These are phyloP conservation scores for Aspergillus amoenus DNA, from an alignment of 2,329 filamentous ascomycete species.

Conservation along the genomic window DNA sequence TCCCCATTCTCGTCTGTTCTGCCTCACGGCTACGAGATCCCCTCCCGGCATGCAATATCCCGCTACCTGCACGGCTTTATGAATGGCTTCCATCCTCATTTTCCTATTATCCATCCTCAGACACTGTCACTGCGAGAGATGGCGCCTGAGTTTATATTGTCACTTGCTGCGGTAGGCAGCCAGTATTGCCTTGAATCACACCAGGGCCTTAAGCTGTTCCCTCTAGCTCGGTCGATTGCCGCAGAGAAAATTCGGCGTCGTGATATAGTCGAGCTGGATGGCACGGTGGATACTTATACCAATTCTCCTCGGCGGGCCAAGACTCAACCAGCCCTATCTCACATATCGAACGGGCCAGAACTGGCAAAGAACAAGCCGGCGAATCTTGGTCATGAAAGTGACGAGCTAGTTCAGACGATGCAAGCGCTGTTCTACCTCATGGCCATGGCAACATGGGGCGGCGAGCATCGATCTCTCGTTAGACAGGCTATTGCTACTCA, in stretches of 20 bases:
- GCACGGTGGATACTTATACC: not conserved
- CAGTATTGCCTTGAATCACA: constrained; percentile 10
- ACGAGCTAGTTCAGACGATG: too few species aligned
- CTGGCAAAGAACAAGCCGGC: too few species aligned
- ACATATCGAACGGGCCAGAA: not conserved
- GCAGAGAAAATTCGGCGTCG: not conserved
- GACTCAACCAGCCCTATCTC: too few species aligned
- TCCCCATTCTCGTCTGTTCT: not conserved
- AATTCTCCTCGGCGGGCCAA: not conserved
- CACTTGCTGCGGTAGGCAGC: constrained; percentile 1
- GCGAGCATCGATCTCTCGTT: not conserved
- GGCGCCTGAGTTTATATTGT: constrained; percentile 3
- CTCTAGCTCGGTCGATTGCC: not conserved
- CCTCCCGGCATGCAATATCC: constrained; percentile 5
- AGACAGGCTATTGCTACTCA: not conserved
- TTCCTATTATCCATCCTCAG: constrained; percentile 6
- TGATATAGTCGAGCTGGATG: not conserved
- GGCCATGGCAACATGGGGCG: not conserved
- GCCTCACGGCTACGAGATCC: not conserved
- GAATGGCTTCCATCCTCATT: constrained; percentile 9
- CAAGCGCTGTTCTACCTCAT: not conserved
- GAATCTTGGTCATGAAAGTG: too few species aligned
- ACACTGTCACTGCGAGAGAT: constrained; percentile 2
- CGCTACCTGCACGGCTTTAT: constrained; percentile 8
- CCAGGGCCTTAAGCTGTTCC: constrained; percentile 1